Evolutionary conservation across 2,329 filamentous ascomycete genomes (phyloP).

Genomic region (Sporothrix brasiliensis): DNA sequence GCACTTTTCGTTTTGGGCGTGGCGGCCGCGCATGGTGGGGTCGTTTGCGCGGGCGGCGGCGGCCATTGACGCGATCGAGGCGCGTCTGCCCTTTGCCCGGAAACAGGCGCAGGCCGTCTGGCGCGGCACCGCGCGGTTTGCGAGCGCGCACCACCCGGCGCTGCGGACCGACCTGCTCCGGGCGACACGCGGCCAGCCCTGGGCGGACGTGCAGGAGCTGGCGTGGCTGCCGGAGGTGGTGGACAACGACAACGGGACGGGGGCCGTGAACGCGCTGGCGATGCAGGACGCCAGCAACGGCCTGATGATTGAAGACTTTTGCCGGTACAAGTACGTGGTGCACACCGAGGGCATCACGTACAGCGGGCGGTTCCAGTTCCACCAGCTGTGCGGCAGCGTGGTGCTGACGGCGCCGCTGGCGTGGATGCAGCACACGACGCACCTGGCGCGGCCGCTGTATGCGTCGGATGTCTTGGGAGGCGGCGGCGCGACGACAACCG

Average conservation of each 20-base stretch:
- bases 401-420: slow-evolving; percentile 49
- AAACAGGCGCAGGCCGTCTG: slow-evolving; percentile 53
- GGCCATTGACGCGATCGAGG: slow-evolving; percentile 47
- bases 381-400: slow-evolving; percentile 51
- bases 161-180: slow-evolving; percentile 48
- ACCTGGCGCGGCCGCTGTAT: slow-evolving; percentile 49
- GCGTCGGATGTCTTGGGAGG: not conserved
- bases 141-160: slow-evolving; percentile 44
- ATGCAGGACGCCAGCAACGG: slow-evolving; percentile 50
- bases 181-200: slow-evolving; percentile 44
- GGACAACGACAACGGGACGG: slow-evolving; percentile 36
- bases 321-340: slow-evolving; percentile 51
- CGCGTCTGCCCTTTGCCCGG: slow-evolving; percentile 35
- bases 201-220: slow-evolving; percentile 55
- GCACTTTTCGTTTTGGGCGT: slow-evolving; percentile 33
- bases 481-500: not conserved
- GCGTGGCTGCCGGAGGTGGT: slow-evolving; percentile 30
- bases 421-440: slow-evolving; percentile 52
- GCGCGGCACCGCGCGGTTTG: slow-evolving; percentile 54
- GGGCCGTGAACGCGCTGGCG: slow-evolving; percentile 51
- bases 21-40: slow-evolving; percentile 30
- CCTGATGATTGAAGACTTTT: slow-evolving; percentile 54
- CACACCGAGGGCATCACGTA: slow-evolving; percentile 55
- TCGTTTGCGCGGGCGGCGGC: slow-evolving; percentile 40
- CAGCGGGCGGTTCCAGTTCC: slow-evolving; percentile 52